Evolutionary conservation across 2,329 filamentous ascomycete species (phyloP).

Genomic region (Emmonsiellopsis sp.): DNA sequence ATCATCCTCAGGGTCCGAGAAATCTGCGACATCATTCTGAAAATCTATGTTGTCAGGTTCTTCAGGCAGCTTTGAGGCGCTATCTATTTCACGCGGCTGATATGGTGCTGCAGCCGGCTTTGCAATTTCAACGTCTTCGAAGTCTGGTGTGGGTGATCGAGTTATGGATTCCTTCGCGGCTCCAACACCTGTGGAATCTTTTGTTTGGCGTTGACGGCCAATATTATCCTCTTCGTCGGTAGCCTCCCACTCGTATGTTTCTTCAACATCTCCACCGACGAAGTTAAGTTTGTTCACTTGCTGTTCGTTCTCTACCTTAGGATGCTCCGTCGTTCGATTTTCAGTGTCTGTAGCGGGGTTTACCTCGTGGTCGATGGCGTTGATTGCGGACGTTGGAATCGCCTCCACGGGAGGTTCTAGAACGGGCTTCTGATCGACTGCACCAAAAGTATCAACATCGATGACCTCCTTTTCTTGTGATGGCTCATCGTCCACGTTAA

Average conservation of each 20-base stretch:
- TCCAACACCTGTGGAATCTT: not conserved
- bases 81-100: slow-evolving; percentile 1
- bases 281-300: not conserved
- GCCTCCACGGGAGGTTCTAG: not conserved
- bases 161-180: not conserved
- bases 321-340: not conserved
- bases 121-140: slow-evolving; percentile 41
- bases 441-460: not conserved
- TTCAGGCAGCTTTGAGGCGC: not conserved
- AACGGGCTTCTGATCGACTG: slow-evolving; percentile 2
- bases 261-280: slow-evolving; percentile 10
- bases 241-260: slow-evolving; percentile 11
- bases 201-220: slow-evolving; percentile 10
- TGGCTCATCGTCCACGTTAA: slow-evolving; percentile 8
- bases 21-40: slow-evolving; percentile 34
- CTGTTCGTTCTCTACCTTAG: not conserved
- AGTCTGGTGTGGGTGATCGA: slow-evolving; percentile 39
- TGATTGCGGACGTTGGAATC: not conserved
- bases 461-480: not conserved
- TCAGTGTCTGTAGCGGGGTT: not conserved
- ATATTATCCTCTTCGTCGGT: slow-evolving; percentile 15
- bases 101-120: not conserved
- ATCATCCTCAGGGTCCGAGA: slow-evolving; percentile 85
- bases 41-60: not conserved
- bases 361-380: not conserved